Evolutionary conservation across 2,329 filamentous ascomycete genomes (phyloP).

Genomic region (Xylariaceae sp.): DNA sequence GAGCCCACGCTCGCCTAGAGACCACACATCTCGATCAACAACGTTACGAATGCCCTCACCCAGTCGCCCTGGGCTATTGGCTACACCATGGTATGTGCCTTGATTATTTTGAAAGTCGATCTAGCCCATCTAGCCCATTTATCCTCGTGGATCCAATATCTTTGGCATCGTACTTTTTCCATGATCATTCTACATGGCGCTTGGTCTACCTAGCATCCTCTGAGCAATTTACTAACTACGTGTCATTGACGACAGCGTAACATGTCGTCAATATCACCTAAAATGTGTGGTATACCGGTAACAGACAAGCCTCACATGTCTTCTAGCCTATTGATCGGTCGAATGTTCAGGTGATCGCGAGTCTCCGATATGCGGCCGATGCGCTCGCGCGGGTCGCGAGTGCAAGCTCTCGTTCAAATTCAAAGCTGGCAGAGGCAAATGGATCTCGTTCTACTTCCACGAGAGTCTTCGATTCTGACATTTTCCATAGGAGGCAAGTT

Average conservation of each 20-base stretch:
- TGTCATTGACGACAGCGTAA: slow-evolving; percentile 33
- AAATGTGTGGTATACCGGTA: slow-evolving; percentile 35
- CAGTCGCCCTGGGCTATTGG: slow-evolving; percentile 29
- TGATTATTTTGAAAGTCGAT: background rate
- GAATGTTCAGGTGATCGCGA: slow-evolving; percentile 36
- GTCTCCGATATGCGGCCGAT: slow-evolving; percentile 31
- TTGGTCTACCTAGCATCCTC: background rate
- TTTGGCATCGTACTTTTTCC: background rate
- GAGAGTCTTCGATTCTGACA: slow-evolving; percentile 3
- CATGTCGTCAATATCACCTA: slow-evolving; percentile 43
- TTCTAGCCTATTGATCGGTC: slow-evolving; percentile 17
- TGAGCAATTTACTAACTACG: slow-evolving; percentile 15
- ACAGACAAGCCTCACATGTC: background rate
- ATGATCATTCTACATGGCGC: background rate
- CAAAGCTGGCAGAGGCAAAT: slow-evolving; percentile 30
- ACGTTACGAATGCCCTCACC: slow-evolving; percentile 32
- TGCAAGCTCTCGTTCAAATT: slow-evolving; percentile 33
- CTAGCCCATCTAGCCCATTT: background rate
- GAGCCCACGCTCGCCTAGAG: no score
- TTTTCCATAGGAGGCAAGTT: slow-evolving; percentile 22
- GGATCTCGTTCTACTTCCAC: background rate
- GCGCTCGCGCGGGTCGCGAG: slow-evolving; percentile 30
- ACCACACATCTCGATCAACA: slow-evolving; percentile 9
- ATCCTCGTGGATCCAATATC: background rate
- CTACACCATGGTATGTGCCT: slow-evolving; percentile 31